Evolutionary conservation across 2,329 filamentous ascomycete genomes (phyloP).

Genomic region (Atkinsonella hypoxylon): DNA sequence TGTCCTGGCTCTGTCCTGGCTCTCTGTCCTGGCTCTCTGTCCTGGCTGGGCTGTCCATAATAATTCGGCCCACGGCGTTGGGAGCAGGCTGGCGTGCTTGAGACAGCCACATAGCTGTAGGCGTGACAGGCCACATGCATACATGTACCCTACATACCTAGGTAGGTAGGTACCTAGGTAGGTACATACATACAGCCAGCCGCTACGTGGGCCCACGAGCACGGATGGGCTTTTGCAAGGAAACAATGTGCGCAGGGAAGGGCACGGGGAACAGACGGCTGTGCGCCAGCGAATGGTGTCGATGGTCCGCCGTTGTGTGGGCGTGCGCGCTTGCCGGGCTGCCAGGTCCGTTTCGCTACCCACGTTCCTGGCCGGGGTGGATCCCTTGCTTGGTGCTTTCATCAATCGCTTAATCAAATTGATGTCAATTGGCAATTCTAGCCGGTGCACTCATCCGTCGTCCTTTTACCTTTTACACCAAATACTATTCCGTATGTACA

Average conservation of each 20-base stretch:
- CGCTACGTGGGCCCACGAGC: background rate
- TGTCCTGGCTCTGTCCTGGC: background rate
- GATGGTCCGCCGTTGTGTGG: background rate
- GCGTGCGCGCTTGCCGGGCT: background rate
- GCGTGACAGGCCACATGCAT: no score
- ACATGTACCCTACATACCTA: no score
- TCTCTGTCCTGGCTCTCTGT: no score
- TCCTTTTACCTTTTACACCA: no score
- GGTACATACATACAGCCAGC: no score
- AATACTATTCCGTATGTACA: no score
- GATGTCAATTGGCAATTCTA: no score
- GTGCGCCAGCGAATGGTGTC: background rate
- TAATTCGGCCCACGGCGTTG: background rate
- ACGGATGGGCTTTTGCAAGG: background rate
- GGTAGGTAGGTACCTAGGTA: no score
- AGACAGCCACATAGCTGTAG: no score
- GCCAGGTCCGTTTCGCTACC: background rate
- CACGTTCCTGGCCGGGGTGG: background rate
- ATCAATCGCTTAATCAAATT: no score
- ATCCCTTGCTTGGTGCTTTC: background rate
- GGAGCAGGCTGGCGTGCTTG: background rate
- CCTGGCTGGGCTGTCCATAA: background rate
- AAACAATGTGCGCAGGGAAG: background rate
- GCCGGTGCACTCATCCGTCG: background rate
- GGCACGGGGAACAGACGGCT: background rate